Evolutionary conservation across 1,139 yeast genomes (phyloP).

Genomic region (Candida glucosophila): DNA sequence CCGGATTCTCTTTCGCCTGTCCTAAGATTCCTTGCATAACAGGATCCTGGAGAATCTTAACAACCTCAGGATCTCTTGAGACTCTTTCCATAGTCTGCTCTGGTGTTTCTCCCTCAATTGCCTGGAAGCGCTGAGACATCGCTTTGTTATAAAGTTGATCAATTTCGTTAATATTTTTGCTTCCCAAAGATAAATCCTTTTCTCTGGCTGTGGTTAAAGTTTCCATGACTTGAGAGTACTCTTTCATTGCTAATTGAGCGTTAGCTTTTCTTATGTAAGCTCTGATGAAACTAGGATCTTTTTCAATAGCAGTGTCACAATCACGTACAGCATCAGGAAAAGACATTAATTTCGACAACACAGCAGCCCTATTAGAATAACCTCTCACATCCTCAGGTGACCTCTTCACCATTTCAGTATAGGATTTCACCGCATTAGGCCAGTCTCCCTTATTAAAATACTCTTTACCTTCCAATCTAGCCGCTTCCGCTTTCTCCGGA

Average conservation of each 20-base stretch:
- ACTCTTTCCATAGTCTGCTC: slow-evolving; percentile 93
- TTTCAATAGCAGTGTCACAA: slow-evolving; percentile 81
- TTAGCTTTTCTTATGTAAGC: slow-evolving; percentile 97
- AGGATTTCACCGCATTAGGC: slow-evolving; percentile 94
- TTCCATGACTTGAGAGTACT: slow-evolving; percentile 73
- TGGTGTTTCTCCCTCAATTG: slow-evolving; percentile 84
- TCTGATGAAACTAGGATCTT: slow-evolving; percentile 83
- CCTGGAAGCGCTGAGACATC: slow-evolving; percentile 65
- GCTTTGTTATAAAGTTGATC: slow-evolving; percentile 80
- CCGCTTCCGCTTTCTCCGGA: slow-evolving; percentile 92
- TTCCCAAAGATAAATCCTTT: slow-evolving; percentile 57
- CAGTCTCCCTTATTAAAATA: slow-evolving; percentile 85
- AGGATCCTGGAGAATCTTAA: slow-evolving; percentile 86
- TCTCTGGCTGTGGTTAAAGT: slow-evolving; percentile 73
- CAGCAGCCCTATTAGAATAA: slow-evolving; percentile 97
- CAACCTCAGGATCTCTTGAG: slow-evolving; percentile 89
- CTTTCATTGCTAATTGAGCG: slow-evolving; percentile 87
- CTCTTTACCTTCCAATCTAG: slow-evolving; percentile 88
- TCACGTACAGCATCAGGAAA: slow-evolving; percentile 96
- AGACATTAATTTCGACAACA: slow-evolving; percentile 85
- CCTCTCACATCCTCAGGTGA: slow-evolving; percentile 97
- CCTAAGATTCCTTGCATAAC: slow-evolving; percentile 92
- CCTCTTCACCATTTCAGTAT: slow-evolving; percentile 92
- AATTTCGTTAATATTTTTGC: slow-evolving; percentile 64
- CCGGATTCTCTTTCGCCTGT: slow-evolving; percentile 94